These are phyloP conservation scores for Neonectria hederae DNA, from an alignment of 2,329 filamentous ascomycete genomes.

Conservation along the genomic window DNA sequence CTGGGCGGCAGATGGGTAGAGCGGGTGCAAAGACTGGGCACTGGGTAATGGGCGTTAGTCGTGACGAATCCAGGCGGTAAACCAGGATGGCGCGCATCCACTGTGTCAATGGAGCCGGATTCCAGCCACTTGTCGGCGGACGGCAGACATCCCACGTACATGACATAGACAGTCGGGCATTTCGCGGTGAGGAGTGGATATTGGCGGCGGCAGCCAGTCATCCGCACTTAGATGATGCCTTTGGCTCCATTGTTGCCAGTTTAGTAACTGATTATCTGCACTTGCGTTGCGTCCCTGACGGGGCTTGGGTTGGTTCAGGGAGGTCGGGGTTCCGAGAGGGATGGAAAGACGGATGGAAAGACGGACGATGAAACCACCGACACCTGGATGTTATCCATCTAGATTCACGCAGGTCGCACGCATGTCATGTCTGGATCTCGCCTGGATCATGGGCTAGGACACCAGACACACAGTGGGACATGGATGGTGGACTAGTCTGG, in stretches of 20 bases:
- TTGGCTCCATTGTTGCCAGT: constrained; percentile 1
- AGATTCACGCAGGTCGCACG: constrained; percentile 34
- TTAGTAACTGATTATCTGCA: background rate
- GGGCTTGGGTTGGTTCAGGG: background rate
- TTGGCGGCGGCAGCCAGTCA: background rate
- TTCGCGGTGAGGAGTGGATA: constrained; percentile 14
- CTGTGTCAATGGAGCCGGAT: constrained; percentile 18
- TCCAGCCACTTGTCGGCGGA: constrained; percentile 32
- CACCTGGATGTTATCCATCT: constrained; percentile 27
- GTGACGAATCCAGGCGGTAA: constrained; percentile 32
- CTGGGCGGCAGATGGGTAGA: constrained; percentile 26
- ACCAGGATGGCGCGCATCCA: constrained; percentile 27
- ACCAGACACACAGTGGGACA: constrained; percentile 24
- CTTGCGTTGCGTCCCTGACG: background rate
- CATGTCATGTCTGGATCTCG: constrained; percentile 37
- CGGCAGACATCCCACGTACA: constrained; percentile 10
- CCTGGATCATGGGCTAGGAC: constrained; percentile 33
- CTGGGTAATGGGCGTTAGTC: constrained; percentile 34
- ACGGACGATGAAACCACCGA: constrained; percentile 29
- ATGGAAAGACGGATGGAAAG: background rate
- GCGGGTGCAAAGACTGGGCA: constrained; percentile 20
- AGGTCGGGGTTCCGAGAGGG: constrained; percentile 10
- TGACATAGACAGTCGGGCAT: constrained; percentile 12
- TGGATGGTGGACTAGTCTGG: constrained; percentile 28
- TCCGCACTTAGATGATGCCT: constrained; percentile 1